Base-by-base conservation (phyloP, 2,329 filamentous ascomycete species). In the Byssochlamys sp. region DNA sequence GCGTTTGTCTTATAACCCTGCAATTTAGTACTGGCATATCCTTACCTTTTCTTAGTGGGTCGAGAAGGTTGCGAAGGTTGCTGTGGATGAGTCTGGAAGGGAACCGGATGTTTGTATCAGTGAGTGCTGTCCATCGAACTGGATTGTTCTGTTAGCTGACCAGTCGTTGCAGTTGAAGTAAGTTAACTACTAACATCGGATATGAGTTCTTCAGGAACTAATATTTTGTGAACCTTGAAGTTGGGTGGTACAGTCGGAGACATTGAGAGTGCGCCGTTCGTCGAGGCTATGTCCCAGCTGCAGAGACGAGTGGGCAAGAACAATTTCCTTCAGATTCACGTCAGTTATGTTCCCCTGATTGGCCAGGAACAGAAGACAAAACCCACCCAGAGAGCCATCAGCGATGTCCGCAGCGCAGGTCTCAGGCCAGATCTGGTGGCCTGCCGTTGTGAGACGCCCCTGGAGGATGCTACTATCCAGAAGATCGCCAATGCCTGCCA, bases 401-500 rank as follows among this genome's bases (percentile, higher is more conserved):
- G 87, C 69, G 84, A 88, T 66, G 86, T 91, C 61, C 87, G 92
- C 61, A 91, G 39, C 39, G 39, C 39, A 19, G 39, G 39, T 45
- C 39, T 45, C 39, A 45, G 39, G 12, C 39, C 39, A 14, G 39
- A 89, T 65, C 69, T 94, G 87, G 94, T 97, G 75, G 94, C 92
- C 12, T 97, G 94, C 71, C 89, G 94, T 55, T 97, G 92, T 72
- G 87, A 92, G 67, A 80, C 81, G 55, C 82, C 86, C 11, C 83
- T 97, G 5, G 86, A 90, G 53, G 79, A 84, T 39, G 76, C 78
- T 7, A 92, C 90, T 0, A 85, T 92, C 54, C 81, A 87, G 61
- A 97, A 99, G 78, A 90, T 99, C 61, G 91, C 92, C 60, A 84
- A 84, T 67, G 90, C 87, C 75, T 97, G 92, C 73, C 90, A 96